phyloP scores from a whole-genome alignment of 164 flowering plant genomes.

The Berberis vulgaris region DNA sequence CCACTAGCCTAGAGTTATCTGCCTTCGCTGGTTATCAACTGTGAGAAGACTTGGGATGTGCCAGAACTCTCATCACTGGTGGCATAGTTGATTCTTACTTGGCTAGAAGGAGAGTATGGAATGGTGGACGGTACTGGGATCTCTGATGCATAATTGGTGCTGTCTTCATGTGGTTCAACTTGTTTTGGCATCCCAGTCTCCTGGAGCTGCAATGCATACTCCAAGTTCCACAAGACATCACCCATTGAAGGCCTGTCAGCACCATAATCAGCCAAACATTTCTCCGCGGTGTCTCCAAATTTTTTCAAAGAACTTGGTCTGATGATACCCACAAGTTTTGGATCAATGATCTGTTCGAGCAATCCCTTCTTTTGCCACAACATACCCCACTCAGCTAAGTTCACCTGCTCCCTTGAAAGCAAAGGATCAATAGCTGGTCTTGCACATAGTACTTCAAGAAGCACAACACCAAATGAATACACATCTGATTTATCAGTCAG shows the following conservation, averaged over 20 bases:
- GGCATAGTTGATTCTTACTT: slow-evolving; percentile 3
- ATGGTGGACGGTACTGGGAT: slow-evolving; percentile 4
- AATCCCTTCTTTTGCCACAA: slow-evolving; percentile 19
- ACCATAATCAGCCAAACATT: slow-evolving; percentile 28
- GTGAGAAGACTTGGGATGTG: slow-evolving; percentile 18
- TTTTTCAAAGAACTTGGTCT: slow-evolving; percentile 19
- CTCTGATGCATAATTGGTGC: slow-evolving; percentile 6
- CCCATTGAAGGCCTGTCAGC: slow-evolving; percentile 31
- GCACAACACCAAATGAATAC: slow-evolving; percentile 28
- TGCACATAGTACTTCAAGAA: slow-evolving; percentile 23
- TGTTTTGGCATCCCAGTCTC: slow-evolving; percentile 14
- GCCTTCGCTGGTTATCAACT: slow-evolving; percentile 24
- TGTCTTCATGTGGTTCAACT: slow-evolving; percentile 23
- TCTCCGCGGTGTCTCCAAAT: slow-evolving; percentile 23
- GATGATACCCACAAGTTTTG: slow-evolving; percentile 14
- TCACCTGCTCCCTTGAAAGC: slow-evolving; percentile 16
- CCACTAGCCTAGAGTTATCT: too few species aligned
- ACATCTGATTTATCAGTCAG: slow-evolving; percentile 27
- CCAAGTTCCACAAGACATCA: slow-evolving; percentile 35
- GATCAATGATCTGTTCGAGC: slow-evolving; percentile 23
- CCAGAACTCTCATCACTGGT: slow-evolving; percentile 2
- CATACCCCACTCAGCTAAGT: slow-evolving; percentile 26
- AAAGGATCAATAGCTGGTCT: slow-evolving; percentile 18
- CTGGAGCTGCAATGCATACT: slow-evolving; percentile 28
- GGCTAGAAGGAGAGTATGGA: slow-evolving; percentile 13